These are phyloP conservation scores for Clonostachys chloroleuca DNA, from an alignment of 2,329 filamentous ascomycete species.

Conservation along the genomic window DNA sequence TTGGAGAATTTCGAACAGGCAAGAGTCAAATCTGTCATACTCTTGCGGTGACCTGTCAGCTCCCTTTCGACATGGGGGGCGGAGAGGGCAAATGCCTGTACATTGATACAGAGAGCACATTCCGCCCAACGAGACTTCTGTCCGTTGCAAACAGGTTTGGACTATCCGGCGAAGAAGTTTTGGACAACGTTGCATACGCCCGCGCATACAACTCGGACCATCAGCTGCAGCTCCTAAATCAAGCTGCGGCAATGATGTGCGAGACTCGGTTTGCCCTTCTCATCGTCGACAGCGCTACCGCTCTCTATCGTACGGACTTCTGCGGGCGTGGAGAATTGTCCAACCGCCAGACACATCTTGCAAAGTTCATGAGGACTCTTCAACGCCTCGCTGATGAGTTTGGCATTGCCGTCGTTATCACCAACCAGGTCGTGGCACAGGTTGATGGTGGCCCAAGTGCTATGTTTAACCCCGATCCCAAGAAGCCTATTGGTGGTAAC, in stretches of 20 bases:
- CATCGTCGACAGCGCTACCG: conserved; percentile 92
- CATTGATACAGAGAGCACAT: conserved; percentile 97
- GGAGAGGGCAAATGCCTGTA: conserved; percentile 98
- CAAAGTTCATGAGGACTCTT: conserved; percentile 82
- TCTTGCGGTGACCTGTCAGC: conserved; percentile 93
- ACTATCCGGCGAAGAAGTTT: conserved; percentile 90
- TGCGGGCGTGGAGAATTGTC: conserved; percentile 94
- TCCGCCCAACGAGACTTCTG: conserved; percentile 84
- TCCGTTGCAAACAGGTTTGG: conserved; percentile 93
- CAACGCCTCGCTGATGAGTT: conserved; percentile 79
- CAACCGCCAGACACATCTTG: conserved; percentile 83
- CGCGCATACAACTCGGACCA: conserved; percentile 98
- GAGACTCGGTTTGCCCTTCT: conserved; percentile 96
- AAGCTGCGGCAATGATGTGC: conserved; percentile 98
- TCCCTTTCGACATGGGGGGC: conserved; percentile 98
- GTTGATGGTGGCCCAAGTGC: conserved; percentile 93
- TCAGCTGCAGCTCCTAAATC: conserved; percentile 89
- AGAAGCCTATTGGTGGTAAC: conserved; percentile 98
- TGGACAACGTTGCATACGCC: conserved; percentile 98
- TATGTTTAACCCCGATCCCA: conserved; percentile 99
- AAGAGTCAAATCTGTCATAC: conserved; percentile 99
- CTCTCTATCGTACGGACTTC: conserved; percentile 94
- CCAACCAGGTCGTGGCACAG: conserved; percentile 97
- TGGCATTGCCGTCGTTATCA: conserved; percentile 96
- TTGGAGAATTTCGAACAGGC: conserved; percentile 95